phyloP scores from a whole-genome alignment of 1,284 basidiomycete species.

The Cutaneotrichosporon sp. region DNA sequence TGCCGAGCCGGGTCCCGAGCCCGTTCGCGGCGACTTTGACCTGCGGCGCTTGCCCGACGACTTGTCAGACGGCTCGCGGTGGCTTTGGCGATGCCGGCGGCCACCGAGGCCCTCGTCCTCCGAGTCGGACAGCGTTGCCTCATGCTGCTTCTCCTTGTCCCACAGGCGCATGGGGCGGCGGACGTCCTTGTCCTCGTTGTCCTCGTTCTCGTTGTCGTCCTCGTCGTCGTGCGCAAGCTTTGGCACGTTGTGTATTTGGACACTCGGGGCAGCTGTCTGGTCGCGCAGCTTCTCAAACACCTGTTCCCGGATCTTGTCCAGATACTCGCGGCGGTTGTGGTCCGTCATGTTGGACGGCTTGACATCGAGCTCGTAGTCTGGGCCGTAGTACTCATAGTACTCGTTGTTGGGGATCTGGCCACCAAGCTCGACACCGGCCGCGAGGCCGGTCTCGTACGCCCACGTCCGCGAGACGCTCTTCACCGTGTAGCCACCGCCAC shows the following conservation, averaged over 20 bases:
- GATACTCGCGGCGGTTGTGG: slow-evolving; percentile 87
- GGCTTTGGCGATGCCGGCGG: slow-evolving; percentile 47
- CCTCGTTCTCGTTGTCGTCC: slow-evolving; percentile 77
- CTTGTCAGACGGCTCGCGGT: slow-evolving; percentile 28
- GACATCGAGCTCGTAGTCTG: slow-evolving; percentile 96
- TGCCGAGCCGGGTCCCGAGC: not conserved
- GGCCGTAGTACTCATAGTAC: slow-evolving; percentile 99
- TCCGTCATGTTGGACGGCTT: slow-evolving; percentile 95
- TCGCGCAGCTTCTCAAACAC: slow-evolving; percentile 88
- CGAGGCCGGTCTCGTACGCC: slow-evolving; percentile 97
- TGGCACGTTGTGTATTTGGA: slow-evolving; percentile 69
- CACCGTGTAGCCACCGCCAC: slow-evolving; percentile 99
- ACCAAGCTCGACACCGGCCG: slow-evolving; percentile 90
- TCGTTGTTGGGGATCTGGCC: slow-evolving; percentile 93
- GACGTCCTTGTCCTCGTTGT: slow-evolving; percentile 71
- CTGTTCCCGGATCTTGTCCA: slow-evolving; percentile 88
- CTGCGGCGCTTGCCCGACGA: slow-evolving; percentile 15
- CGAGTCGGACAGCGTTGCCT: slow-evolving; percentile 55
- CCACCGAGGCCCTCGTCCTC: slow-evolving; percentile 58
- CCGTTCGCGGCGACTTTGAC: slow-evolving; percentile 16
- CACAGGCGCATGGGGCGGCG: slow-evolving; percentile 62
- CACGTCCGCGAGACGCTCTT: slow-evolving; percentile 95
- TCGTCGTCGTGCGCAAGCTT: slow-evolving; percentile 77
- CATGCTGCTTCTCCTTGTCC: slow-evolving; percentile 50
- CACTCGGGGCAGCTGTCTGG: slow-evolving; percentile 81